phyloP scores from a whole-genome alignment of 2,329 filamentous ascomycete genomes.

The Aspergillus udagawae region DNA sequence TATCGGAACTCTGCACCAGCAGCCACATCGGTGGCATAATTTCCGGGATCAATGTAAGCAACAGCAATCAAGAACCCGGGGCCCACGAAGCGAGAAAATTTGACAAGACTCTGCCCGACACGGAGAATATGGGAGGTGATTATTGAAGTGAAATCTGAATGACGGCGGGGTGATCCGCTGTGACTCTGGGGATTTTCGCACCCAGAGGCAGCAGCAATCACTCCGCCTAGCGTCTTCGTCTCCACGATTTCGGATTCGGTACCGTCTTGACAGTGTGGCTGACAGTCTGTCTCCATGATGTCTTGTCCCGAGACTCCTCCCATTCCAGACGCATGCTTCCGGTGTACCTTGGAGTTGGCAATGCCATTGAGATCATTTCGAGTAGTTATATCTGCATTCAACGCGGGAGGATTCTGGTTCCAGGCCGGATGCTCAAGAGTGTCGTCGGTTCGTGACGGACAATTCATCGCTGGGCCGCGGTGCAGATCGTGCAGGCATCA shows the following conservation, averaged over 20 bases:
- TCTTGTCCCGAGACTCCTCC: slow-evolving; percentile 20
- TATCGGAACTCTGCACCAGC: slow-evolving; percentile 45
- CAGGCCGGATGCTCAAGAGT: slow-evolving; percentile 49
- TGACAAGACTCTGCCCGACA: slow-evolving; percentile 30
- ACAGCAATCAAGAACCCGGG: slow-evolving; percentile 48
- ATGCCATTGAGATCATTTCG: slow-evolving; percentile 59
- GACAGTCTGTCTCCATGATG: slow-evolving; percentile 18
- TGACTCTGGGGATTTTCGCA: slow-evolving; percentile 25
- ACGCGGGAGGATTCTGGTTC: slow-evolving; percentile 58
- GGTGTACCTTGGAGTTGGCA: slow-evolving; percentile 53
- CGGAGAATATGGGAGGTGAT: slow-evolving; percentile 13
- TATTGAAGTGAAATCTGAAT: slow-evolving; percentile 13
- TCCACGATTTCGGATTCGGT: slow-evolving; percentile 17
- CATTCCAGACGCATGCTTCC: slow-evolving; percentile 31
- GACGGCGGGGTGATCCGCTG: slow-evolving; percentile 31
- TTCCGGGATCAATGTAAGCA: slow-evolving; percentile 49
- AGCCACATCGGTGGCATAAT: slow-evolving; percentile 48
- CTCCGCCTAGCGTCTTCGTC: slow-evolving; percentile 23
- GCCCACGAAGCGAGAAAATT: slow-evolving; percentile 44
- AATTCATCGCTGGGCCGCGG: slow-evolving; percentile 51
- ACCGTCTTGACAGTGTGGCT: slow-evolving; percentile 18
- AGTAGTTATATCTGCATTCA: slow-evolving; percentile 60
- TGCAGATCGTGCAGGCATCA: not conserved
- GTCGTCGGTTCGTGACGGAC: slow-evolving; percentile 59
- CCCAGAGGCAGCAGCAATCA: slow-evolving; percentile 26